Base-by-base conservation (phyloP, 23 red algal species). In the Cyanidiococcus yangmingshanensis region DNA sequence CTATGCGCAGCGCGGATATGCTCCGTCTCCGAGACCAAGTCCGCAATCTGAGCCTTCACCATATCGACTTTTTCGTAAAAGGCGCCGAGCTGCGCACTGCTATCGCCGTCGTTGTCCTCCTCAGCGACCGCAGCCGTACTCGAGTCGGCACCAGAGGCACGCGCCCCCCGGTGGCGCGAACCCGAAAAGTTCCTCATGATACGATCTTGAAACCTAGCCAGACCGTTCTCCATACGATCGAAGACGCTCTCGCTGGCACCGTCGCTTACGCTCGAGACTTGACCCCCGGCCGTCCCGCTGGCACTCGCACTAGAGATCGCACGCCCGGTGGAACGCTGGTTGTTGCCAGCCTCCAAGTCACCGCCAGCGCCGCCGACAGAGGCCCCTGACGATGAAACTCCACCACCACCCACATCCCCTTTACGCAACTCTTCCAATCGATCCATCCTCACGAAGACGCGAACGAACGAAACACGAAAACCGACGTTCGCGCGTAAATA, bases 1-100 rank as follows among this genome's bases (percentile, higher is more conserved):
- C 78, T 40, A 26, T 81, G 75, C 1, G 38, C 78, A 17, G 32
- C 2, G 36, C 77, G 41, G 57, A 67, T 80, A 7, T 37, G 3
- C 15, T 37, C 68, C 37, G 78, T 81, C 40, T 81, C 58, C 68
- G 68, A 3, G 17, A 71, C 68, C 0, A 81, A 71, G 37, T 81
- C 68, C 37, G 59, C 78, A 16, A 81, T 29, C 24, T 71, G 78
- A 1, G 78, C 78, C 27, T 81, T 81, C 39, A 81, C 41, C 38
- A 71, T 41, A 30, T 81, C 78, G 16, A 81, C 78, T 26, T 81
- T 37, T 36, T 81, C 78, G 45, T 81, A 81, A 57, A 81, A 81
- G 32, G 1, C 2, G 1, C 50, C 45, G 18, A 78, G 58, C 45
- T 54, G 45, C 7, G 50, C 27, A 25, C 39, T 57, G 59, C 16